These are phyloP conservation scores for Aspergillus cristatus DNA, from an alignment of 495 filamentous ascomycete species.

Conservation along the genomic window DNA sequence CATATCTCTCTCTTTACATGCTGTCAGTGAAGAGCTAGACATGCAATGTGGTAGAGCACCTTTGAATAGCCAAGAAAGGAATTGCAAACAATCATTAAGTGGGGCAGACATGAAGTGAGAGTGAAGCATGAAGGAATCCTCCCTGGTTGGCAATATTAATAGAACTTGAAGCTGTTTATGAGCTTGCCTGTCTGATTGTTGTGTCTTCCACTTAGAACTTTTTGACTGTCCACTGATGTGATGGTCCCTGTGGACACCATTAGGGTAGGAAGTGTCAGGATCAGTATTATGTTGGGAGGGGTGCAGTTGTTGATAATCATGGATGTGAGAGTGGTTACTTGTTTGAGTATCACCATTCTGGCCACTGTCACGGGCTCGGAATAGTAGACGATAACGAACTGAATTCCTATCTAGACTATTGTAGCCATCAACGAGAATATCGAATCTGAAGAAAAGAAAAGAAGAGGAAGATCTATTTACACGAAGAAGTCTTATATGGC, in stretches of 20 bases:
- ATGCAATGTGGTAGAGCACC: conserved; percentile 10
- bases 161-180: conserved; percentile 7
- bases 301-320: not conserved
- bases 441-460: no score
- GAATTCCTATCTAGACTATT: no score
- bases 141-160: not conserved
- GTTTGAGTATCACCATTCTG: not conserved
- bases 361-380: no score
- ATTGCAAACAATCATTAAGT: conserved; percentile 11
- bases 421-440: no score
- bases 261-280: not conserved
- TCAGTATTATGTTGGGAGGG: not conserved
- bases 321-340: not conserved
- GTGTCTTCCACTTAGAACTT: conserved; percentile 6
- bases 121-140: conserved; percentile 9
- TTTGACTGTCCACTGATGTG: no score
- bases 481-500: no score
- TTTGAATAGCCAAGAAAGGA: conserved; percentile 16
- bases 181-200: conserved; percentile 1
- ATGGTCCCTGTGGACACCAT: no score
- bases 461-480: no score
- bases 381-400: no score
- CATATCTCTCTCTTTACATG: conserved; percentile 6
- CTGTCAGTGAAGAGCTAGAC: conserved; percentile 3
- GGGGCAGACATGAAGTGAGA: conserved; percentile 11